Evolutionary conservation across 352 stramenopile species (phyloP).

Genomic region (Phytopythium cucurbitacearum): DNA sequence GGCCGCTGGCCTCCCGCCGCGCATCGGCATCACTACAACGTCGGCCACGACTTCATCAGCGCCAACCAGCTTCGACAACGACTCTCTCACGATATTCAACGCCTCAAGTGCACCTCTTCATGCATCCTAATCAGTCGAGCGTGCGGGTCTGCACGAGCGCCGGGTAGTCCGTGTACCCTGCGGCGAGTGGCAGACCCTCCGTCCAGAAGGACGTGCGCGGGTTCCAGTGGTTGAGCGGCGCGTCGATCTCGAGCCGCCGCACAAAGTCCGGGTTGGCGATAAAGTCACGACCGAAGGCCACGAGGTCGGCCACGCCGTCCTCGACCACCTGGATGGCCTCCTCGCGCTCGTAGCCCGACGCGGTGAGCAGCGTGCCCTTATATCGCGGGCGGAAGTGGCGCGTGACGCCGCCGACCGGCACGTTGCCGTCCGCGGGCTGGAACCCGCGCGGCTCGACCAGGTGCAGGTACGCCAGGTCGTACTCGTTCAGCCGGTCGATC

Average conservation of each 20-base stretch:
- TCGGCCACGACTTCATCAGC: too few relatives aligned
- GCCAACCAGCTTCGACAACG: too few relatives aligned
- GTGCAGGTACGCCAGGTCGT: slow-evolving; percentile 45
- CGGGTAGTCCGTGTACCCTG: slow-evolving; percentile 43
- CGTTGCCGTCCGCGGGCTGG: slow-evolving; percentile 16
- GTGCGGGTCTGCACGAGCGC: slow-evolving; percentile 10
- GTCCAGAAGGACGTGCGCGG: slow-evolving; percentile 21
- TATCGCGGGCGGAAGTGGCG: slow-evolving; percentile 36
- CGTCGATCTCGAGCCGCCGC: slow-evolving; percentile 29
- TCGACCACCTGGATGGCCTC: slow-evolving; percentile 30
- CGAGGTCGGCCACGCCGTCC: slow-evolving; percentile 33
- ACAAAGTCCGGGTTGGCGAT: slow-evolving; percentile 67
- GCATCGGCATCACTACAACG: too few relatives aligned
- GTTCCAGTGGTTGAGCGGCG: slow-evolving; percentile 32
- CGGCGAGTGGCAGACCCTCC: slow-evolving; percentile 7
- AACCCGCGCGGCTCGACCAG: slow-evolving; percentile 38
- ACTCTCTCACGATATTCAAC: too few relatives aligned
- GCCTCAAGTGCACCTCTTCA: too few relatives aligned
- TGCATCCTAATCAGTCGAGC: neutral
- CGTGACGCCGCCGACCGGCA: slow-evolving; percentile 29
- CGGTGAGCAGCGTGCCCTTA: slow-evolving; percentile 38
- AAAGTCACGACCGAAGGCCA: slow-evolving; percentile 53
- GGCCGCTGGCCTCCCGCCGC: too few relatives aligned
- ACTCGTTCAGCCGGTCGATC: slow-evolving; percentile 22
- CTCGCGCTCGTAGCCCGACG: slow-evolving; percentile 34